Evolutionary conservation across 2,329 filamentous ascomycete species (phyloP).

Genomic region (Orbilia brochopaga): DNA sequence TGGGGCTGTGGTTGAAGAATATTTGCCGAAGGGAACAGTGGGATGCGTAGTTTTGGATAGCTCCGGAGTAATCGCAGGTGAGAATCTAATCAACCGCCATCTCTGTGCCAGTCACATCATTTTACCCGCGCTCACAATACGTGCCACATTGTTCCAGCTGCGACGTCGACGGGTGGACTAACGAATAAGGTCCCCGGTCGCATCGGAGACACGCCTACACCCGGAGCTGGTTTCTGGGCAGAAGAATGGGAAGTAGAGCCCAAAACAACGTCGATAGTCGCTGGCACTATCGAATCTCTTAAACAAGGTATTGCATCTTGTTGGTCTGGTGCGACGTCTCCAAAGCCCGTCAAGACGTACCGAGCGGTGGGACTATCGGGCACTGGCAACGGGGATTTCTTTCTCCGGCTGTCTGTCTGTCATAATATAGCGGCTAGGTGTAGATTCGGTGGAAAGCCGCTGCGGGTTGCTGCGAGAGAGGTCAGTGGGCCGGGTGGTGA

Average conservation of each 20-base stretch:
- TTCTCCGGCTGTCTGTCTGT: slow-evolving; percentile 73
- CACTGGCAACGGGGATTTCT: slow-evolving; percentile 88
- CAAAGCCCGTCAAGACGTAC: slow-evolving; percentile 46
- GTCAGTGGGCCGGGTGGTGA: slow-evolving; percentile 75
- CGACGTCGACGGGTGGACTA: slow-evolving; percentile 74
- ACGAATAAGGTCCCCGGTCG: slow-evolving; percentile 88
- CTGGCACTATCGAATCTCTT: not conserved
- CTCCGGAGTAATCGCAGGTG: slow-evolving; percentile 71
- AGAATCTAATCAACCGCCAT: not conserved
- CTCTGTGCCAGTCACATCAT: not conserved
- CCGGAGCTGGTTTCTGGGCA: slow-evolving; percentile 88
- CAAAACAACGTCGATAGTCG: not conserved
- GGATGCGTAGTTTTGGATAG: slow-evolving; percentile 81
- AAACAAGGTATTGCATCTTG: slow-evolving; percentile 11
- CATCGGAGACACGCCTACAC: slow-evolving; percentile 82
- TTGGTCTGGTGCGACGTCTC: slow-evolving; percentile 51
- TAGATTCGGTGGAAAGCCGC: slow-evolving; percentile 65
- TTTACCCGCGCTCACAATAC: not conserved
- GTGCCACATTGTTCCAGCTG: slow-evolving; percentile 56
- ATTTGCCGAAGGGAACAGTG: slow-evolving; percentile 81
- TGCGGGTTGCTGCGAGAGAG: slow-evolving; percentile 67
- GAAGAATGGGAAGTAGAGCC: slow-evolving; percentile 71
- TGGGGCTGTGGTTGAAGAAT: slow-evolving; percentile 60
- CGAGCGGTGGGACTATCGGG: slow-evolving; percentile 70
- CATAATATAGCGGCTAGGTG: slow-evolving; percentile 76